phyloP scores from a whole-genome alignment of 2,329 filamentous ascomycete species.

The Pyrenochaeta sp. region DNA sequence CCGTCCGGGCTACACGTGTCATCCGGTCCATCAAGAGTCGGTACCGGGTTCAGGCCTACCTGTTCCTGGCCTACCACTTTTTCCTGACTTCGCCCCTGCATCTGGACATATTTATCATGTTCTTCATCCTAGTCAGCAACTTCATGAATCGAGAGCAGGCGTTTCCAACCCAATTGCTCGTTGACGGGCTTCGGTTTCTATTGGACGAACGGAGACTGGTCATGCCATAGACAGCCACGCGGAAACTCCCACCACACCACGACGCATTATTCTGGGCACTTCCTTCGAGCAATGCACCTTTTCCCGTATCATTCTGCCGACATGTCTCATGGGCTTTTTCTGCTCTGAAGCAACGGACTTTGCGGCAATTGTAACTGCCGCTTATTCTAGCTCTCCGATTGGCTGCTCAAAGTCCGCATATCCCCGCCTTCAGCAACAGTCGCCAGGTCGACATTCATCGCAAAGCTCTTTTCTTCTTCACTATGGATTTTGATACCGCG shows the following conservation, averaged over 20 bases:
- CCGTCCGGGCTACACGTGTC: constrained; percentile 29
- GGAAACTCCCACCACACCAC: too few relatives aligned
- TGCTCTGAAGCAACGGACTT: constrained; percentile 16
- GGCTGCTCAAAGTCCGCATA: constrained; percentile 25
- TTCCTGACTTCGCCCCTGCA: constrained; percentile 39
- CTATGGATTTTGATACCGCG: constrained; percentile 46
- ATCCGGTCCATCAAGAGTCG: constrained; percentile 38
- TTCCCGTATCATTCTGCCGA: not conserved
- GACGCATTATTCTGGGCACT: too few relatives aligned
- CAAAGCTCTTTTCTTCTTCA: constrained; percentile 14
- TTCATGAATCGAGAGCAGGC: constrained; percentile 43
- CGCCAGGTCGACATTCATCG: constrained; percentile 13
- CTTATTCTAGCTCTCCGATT: constrained; percentile 33
- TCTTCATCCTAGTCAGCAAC: constrained; percentile 47
- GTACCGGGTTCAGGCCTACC: constrained; percentile 40
- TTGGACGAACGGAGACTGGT: constrained; percentile 35
- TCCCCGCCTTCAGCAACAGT: constrained; percentile 32
- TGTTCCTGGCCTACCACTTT: constrained; percentile 45
- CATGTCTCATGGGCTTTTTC: not conserved
- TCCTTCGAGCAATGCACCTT: too few relatives aligned
- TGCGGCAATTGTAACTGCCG: constrained; percentile 24
- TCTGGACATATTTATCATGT: constrained; percentile 42
- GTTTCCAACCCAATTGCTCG: constrained; percentile 33
- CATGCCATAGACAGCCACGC: constrained; percentile 19
- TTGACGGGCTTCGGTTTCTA: constrained; percentile 36